Evolutionary conservation across 495 filamentous ascomycete genomes (phyloP).

Genomic region (Podospora comata): DNA sequence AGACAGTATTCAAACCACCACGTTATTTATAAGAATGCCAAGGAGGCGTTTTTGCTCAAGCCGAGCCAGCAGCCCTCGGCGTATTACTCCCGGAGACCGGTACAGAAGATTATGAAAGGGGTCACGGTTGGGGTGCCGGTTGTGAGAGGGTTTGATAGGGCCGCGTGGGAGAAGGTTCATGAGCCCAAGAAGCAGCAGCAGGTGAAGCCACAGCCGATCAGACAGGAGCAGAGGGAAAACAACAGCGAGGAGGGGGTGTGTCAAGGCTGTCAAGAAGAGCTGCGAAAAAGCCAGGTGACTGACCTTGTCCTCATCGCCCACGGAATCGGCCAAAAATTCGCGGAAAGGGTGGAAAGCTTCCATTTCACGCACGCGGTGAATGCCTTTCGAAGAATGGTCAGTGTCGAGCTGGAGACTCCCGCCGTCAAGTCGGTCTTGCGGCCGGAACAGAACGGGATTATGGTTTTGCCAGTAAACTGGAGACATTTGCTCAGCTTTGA

Average conservation of each 20-base stretch:
- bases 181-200: constrained; percentile 34
- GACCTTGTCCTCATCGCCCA: constrained; percentile 90
- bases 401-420: constrained; percentile 74
- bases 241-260: constrained; percentile 40
- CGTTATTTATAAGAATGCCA: constrained; percentile 76
- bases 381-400: constrained; percentile 78
- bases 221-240: constrained; percentile 23
- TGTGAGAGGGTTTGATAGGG: constrained; percentile 78
- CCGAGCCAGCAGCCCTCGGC: constrained; percentile 75
- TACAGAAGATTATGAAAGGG: constrained; percentile 81
- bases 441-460: constrained; percentile 57
- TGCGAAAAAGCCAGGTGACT: constrained; percentile 67
- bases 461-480: constrained; percentile 74
- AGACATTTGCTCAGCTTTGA: constrained; percentile 80
- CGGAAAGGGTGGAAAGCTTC: constrained; percentile 90
- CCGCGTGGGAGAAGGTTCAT: constrained; percentile 72
- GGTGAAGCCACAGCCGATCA: constrained; percentile 31
- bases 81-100: constrained; percentile 72
- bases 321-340: constrained; percentile 96
- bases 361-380: constrained; percentile 97
- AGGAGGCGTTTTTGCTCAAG: constrained; percentile 73
- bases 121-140: constrained; percentile 79
- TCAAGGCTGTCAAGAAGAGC: constrained; percentile 53
- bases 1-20: constrained; percentile 63
- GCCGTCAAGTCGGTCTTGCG: constrained; percentile 71